A percentile compares a stretch with the other conserved stretches of the same genome.
Conservation (phyloP, 768 basidiomycete genomes). For the Termitomyces sp. region DNA sequence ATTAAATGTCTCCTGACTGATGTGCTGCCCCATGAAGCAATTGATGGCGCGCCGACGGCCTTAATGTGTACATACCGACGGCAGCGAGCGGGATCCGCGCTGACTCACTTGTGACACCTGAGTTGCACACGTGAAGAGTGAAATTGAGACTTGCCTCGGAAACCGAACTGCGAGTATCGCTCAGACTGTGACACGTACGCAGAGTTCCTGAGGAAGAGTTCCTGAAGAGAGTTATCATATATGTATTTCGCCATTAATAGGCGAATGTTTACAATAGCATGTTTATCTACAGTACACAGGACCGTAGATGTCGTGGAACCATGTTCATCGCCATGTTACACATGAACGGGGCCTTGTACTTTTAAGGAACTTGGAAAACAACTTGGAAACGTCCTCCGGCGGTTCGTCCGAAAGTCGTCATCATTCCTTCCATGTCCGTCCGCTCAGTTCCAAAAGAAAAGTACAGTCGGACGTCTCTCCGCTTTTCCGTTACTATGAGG, state of each 20-base stretch:
- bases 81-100: background rate
- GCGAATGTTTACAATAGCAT: background rate
- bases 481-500: constrained; percentile 6
- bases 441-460: constrained; percentile 4
- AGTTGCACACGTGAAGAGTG: no score
- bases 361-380: background rate
- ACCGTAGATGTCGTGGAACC: background rate
- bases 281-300: background rate
- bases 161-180: background rate
- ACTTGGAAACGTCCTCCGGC: background rate
- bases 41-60: constrained; percentile 1
- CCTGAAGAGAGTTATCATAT: background rate
- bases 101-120: constrained; percentile 7
- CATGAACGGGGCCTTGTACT: background rate
- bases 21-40: constrained; percentile 10
- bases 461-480: constrained; percentile 3
- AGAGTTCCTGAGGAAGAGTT: no score
- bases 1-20: constrained; percentile 3
- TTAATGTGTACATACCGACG: constrained; percentile 6
- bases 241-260: background rate
- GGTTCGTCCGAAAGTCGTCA: constrained; percentile 1
- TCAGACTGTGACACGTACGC: background rate
- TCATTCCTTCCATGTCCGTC: constrained; percentile 5
- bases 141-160: background rate
- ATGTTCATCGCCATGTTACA: background rate